These are phyloP conservation scores for Coemansia sp. DNA, from an alignment of 192 early-diverging fungal species.

Conservation along the genomic window DNA sequence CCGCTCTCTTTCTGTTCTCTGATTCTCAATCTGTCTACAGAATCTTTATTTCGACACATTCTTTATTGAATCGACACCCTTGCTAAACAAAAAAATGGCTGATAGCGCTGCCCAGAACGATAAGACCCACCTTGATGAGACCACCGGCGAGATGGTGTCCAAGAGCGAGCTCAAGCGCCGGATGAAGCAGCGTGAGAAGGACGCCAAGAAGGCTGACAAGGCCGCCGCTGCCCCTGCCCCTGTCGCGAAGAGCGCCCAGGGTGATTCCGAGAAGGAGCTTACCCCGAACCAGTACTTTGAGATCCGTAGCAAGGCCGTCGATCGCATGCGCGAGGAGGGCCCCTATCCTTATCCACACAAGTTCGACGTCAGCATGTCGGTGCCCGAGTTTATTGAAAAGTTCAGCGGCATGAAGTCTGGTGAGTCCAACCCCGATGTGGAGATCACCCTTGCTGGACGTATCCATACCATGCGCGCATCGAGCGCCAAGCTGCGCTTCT, in stretches of 20 bases:
- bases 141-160: slow-evolving; percentile 92
- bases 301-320: slow-evolving; percentile 84
- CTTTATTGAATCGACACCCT: neutral
- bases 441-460: slow-evolving; percentile 85
- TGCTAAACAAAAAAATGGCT: slow-evolving; percentile 20
- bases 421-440: slow-evolving; percentile 65
- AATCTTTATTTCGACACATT: neutral
- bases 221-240: slow-evolving; percentile 59
- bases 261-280: slow-evolving; percentile 72
- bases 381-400: slow-evolving; percentile 88
- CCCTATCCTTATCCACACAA: slow-evolving; percentile 99
- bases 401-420: slow-evolving; percentile 70
- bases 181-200: slow-evolving; percentile 87
- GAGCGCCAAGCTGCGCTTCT: slow-evolving; percentile 92
- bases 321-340: slow-evolving; percentile 77
- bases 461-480: slow-evolving; percentile 95
- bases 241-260: slow-evolving; percentile 45
- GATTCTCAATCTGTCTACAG: slow-evolving; percentile 1
- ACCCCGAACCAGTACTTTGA: slow-evolving; percentile 98
- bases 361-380: slow-evolving; percentile 86
- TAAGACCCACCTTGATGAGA: slow-evolving; percentile 74
- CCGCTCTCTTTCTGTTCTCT: neutral
- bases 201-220: slow-evolving; percentile 73
- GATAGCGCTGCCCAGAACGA: slow-evolving; percentile 38
- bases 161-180: slow-evolving; percentile 96